phyloP scores from a whole-genome alignment of 129 eudicot species.

The Centrapalus pauciflorus region DNA sequence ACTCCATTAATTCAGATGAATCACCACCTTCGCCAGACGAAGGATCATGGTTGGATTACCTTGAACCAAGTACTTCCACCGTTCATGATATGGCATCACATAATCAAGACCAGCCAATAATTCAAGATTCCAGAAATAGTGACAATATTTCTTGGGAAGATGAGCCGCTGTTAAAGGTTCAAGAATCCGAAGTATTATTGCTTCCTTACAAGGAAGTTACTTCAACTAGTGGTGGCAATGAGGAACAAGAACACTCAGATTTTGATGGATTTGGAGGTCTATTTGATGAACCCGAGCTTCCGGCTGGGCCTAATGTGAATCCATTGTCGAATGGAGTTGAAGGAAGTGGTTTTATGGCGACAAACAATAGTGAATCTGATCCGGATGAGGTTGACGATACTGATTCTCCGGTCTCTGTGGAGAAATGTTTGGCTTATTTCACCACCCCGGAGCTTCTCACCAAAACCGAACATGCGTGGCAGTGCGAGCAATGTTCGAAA shows the following conservation, averaged over 20 bases:
- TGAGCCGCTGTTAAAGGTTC: conserved; percentile 11
- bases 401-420: conserved; percentile 75
- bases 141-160: conserved; percentile 15
- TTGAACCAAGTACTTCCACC: conserved; percentile 18
- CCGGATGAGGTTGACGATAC: conserved; percentile 81
- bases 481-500: conserved; percentile 84
- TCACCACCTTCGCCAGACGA: background rate
- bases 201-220: conserved; percentile 52
- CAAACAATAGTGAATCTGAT: conserved; percentile 67
- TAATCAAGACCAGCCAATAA: too few relatives aligned
- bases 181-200: conserved; percentile 47
- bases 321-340: conserved; percentile 31
- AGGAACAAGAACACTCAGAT: conserved; percentile 39
- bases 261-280: conserved; percentile 77
- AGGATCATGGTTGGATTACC: conserved; percentile 28
- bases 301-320: conserved; percentile 25
- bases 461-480: conserved; percentile 88
- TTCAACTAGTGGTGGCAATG: conserved; percentile 26
- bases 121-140: conserved; percentile 14
- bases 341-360: conserved; percentile 27
- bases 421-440: conserved; percentile 75
- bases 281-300: conserved; percentile 68
- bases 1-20: conserved; percentile 2
- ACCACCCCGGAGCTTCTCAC: conserved; percentile 76
- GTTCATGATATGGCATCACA: conserved; percentile 19